Base-by-base conservation (phyloP, 2,329 filamentous ascomycete genomes). In the Phialemoniopsis sp. region DNA sequence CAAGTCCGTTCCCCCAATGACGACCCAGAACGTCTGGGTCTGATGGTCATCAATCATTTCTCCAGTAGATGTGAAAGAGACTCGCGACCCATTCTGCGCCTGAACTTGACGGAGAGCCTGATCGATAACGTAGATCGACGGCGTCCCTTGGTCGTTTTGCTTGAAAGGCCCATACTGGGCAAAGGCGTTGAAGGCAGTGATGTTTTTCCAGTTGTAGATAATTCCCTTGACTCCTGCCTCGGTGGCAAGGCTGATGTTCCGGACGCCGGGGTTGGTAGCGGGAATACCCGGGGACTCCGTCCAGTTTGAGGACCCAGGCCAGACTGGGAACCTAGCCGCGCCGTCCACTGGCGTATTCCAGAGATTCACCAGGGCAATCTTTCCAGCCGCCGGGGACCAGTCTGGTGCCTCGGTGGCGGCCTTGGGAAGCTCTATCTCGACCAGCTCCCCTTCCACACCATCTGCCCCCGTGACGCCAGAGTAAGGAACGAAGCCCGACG, bases 101-200 rank as follows among this genome's bases (percentile, higher is more conserved):
- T 15, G 13, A 12, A 30, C 17, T 15, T 17, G 29, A 10, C 29
- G 16, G 8, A 38, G 29, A 9, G 29, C 29, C 9, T 21, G 12
- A 13, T 30, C 36, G 5, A 29, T 32, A 12, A 28, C 17, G 17
- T 31, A 38, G 9, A 38, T 16, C 29, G 36, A 28, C n/a, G 36
- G 36, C 5, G 29, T 38, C 12, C 29, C 36, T 17, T 32, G 29
- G 13, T 19, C 30, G 17, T 14, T 18, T 5, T 17, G 30, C 13
- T 38, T 30, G 29, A 38, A 38, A 7, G 36, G 36, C 29, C 29
- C 36, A n/a, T 38, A 38, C 36, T 32, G 29, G 13, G 29, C 36
- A 5, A n/a, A 17, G 8, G 36, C 36, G 3, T 32, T 29, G 18
- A 8, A 17, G 15, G 30, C 28, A 3, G 28, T 38, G 36, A 38